Conservation (phyloP, 2,329 filamentous ascomycete species). For the Xylaria sp. region DNA sequence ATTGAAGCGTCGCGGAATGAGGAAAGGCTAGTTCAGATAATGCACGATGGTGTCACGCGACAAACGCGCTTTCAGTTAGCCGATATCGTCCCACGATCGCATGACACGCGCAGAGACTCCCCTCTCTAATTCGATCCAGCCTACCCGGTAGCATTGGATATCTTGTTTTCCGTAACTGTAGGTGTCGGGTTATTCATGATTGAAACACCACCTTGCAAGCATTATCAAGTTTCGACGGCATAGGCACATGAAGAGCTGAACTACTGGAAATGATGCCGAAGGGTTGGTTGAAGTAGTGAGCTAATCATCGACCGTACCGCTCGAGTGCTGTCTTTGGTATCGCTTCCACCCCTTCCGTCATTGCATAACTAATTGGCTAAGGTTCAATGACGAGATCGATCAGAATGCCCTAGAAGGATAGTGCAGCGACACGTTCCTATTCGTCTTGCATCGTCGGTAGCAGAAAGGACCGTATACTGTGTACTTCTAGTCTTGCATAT, state of each 20-base stretch:
- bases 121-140: not conserved
- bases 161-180: not conserved
- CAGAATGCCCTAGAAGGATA: slow-evolving; percentile 12
- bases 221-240: slow-evolving; percentile 1
- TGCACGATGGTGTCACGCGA: slow-evolving; percentile 24
- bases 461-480: slow-evolving; percentile 13
- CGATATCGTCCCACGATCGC: slow-evolving; percentile 21
- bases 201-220: slow-evolving; percentile 12
- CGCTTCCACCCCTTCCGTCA: not conserved
- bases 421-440: slow-evolving; percentile 17
- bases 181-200: slow-evolving; percentile 1
- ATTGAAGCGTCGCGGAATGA: slow-evolving; percentile 10
- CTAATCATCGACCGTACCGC: slow-evolving; percentile 16
- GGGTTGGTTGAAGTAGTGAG: slow-evolving; percentile 12
- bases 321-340: slow-evolving; percentile 7
- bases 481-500: slow-evolving; percentile 8
- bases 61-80: slow-evolving; percentile 20
- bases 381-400: slow-evolving; percentile 1
- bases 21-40: slow-evolving; percentile 15
- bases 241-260: slow-evolving; percentile 9
- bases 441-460: not conserved
- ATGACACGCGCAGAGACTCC: slow-evolving; percentile 11
- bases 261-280: not conserved
- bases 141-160: not conserved
- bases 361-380: slow-evolving; percentile 4